Percentiles rank a stretch among this genome's conserved stretches.
Evolutionary conservation across 192 early-diverging fungal genomes (phyloP).

Genomic region (Jimgerdemannia lactiflua): DNA sequence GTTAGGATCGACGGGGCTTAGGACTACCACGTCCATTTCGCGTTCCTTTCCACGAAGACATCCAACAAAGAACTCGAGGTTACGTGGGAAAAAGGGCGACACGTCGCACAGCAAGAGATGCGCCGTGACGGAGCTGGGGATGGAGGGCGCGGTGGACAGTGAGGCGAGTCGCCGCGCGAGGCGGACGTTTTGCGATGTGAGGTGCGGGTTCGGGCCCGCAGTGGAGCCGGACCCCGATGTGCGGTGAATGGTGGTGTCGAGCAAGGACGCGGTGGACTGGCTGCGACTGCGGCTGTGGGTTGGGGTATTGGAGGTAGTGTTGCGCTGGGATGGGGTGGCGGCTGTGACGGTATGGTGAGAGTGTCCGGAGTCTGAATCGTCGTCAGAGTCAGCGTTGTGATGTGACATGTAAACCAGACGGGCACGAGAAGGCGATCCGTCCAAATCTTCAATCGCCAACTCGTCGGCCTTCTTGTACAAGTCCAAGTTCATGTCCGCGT

Average conservation of each 20-base stretch:
- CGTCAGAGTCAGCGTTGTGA: neutral
- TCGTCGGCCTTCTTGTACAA: neutral
- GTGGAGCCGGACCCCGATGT: too few species aligned
- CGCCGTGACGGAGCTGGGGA: constrained; percentile 38
- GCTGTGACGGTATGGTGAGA: too few species aligned
- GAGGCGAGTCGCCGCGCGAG: constrained; percentile 5
- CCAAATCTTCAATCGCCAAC: neutral
- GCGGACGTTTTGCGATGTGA: neutral
- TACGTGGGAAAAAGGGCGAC: constrained; percentile 53
- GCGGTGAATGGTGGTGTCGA: neutral
- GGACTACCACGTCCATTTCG: constrained; percentile 52
- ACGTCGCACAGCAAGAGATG: constrained; percentile 64
- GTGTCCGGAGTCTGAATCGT: neutral
- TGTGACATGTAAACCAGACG: neutral
- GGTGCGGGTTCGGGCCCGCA: neutral
- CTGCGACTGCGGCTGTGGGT: constrained; percentile 1
- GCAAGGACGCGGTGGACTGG: neutral
- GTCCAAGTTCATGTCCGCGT: neutral
- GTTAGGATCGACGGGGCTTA: constrained; percentile 46
- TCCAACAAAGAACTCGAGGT: constrained; percentile 65
- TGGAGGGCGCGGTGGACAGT: constrained; percentile 6
- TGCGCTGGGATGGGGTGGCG: neutral
- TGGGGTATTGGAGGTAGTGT: neutral
- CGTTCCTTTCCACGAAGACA: constrained; percentile 59
- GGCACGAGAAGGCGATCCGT: neutral